Evolutionary conservation across 257 asterid genomes (phyloP).

Genomic region (Coffea eugenioides): DNA sequence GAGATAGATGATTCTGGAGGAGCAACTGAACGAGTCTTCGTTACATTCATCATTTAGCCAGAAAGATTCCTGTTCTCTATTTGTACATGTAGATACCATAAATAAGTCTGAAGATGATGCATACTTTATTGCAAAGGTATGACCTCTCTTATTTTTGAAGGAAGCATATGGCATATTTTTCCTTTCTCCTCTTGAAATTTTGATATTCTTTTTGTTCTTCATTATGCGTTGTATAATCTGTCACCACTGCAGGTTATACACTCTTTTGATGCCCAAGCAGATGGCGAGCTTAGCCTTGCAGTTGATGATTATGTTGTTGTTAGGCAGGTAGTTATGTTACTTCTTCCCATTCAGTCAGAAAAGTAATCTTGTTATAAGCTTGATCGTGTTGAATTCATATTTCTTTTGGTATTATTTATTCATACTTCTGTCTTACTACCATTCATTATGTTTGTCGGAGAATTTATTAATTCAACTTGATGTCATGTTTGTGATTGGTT

Average conservation of each 20-base stretch:
- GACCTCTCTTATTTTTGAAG: slow-evolving; percentile 2
- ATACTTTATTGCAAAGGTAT: slow-evolving; percentile 69
- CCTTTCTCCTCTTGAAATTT: background rate
- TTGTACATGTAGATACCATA: slow-evolving; percentile 30
- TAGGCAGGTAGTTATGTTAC: slow-evolving; percentile 56
- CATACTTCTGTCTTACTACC: background rate
- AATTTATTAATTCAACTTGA: background rate
- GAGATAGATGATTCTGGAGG: slow-evolving; percentile 68
- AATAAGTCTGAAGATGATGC: slow-evolving; percentile 30
- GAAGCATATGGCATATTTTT: background rate
- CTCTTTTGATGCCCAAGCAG: slow-evolving; percentile 87
- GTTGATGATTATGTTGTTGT: slow-evolving; percentile 74
- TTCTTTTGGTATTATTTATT: too few relatives aligned
- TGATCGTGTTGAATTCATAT: too few relatives aligned
- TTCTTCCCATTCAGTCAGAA: background rate
- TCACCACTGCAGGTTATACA: slow-evolving; percentile 61
- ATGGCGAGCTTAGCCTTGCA: slow-evolving; percentile 72
- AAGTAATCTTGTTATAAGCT: too few relatives aligned
- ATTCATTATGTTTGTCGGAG: background rate
- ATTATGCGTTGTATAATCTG: background rate
- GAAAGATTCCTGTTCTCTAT: slow-evolving; percentile 32
- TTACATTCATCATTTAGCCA: slow-evolving; percentile 37
- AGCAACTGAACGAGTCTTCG: slow-evolving; percentile 53
- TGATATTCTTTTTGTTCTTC: background rate
- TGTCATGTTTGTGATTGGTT: too few relatives aligned